These are phyloP conservation scores for Limnanthes douglasii DNA, from an alignment of 345 rosid genomes.

Conservation along the genomic window DNA sequence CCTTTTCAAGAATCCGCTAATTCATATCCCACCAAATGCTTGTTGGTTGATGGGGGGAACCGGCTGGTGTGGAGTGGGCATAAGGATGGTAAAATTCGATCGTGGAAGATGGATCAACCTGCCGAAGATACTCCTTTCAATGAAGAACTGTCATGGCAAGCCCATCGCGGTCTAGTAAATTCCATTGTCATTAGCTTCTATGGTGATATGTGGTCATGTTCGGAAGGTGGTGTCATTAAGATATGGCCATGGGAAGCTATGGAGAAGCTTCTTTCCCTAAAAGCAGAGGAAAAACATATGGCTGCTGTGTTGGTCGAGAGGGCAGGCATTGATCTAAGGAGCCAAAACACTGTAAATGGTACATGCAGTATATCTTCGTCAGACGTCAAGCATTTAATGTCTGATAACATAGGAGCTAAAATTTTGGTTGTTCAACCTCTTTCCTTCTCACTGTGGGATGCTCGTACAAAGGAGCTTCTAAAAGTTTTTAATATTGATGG, in stretches of 20 bases:
- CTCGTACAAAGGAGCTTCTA: constrained; percentile 64
- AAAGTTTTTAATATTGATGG: constrained; percentile 77
- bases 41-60: constrained; percentile 45
- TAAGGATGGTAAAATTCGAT: constrained; percentile 71
- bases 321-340: constrained; percentile 68
- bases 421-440: constrained; percentile 64
- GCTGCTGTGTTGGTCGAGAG: constrained; percentile 88
- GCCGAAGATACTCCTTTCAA: constrained; percentile 20
- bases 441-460: constrained; percentile 69
- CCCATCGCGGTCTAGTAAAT: constrained; percentile 63
- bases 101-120: constrained; percentile 61
- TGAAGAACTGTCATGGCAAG: constrained; percentile 81
- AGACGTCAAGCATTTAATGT: constrained; percentile 55
- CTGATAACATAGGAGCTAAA: constrained; percentile 49
- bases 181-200: constrained; percentile 48
- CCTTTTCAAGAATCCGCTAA: constrained; percentile 60
- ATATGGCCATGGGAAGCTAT: constrained; percentile 80
- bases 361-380: constrained; percentile 61
- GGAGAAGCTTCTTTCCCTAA: constrained; percentile 64
- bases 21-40: constrained; percentile 50
- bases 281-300: constrained; percentile 69
- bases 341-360: constrained; percentile 80
- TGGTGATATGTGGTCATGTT: constrained; percentile 84
- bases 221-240: constrained; percentile 56
- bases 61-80: constrained; percentile 75